These are phyloP conservation scores for Aspergillus sclerotioniger DNA, from an alignment of 495 filamentous ascomycete genomes.

Conservation along the genomic window DNA sequence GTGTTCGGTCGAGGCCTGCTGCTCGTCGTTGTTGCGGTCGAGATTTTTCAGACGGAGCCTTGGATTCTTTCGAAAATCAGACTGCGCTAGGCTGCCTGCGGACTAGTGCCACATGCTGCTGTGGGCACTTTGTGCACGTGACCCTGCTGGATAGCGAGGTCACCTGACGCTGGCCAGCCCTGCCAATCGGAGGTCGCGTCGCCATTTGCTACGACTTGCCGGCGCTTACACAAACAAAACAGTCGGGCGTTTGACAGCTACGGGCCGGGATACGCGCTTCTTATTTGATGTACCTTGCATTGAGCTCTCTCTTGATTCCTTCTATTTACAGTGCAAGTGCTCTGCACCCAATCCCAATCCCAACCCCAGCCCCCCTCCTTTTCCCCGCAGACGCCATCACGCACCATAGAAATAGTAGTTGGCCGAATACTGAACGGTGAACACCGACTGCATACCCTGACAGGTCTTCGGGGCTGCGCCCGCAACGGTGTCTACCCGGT, in stretches of 20 bases:
- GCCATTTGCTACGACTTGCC: background rate
- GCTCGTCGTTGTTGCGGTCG: constrained; percentile 45
- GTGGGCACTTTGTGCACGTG: constrained; percentile 29
- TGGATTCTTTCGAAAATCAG: constrained; percentile 50
- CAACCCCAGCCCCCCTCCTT: too few relatives aligned
- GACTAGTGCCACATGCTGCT: constrained; percentile 26
- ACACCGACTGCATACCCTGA: constrained; percentile 55
- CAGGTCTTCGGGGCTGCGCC: constrained; percentile 78
- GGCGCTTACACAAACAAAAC: constrained; percentile 6
- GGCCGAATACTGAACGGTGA: constrained; percentile 78
- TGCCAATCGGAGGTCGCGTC: constrained; percentile 19
- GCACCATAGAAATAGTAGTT: constrained; percentile 64
- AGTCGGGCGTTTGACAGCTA: background rate
- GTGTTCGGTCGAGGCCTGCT: constrained; percentile 38
- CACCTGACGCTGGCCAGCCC: constrained; percentile 35
- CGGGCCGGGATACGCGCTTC: background rate
- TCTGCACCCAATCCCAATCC: background rate
- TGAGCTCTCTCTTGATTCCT: background rate
- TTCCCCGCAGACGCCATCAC: constrained; percentile 14
- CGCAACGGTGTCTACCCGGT: constrained; percentile 82
- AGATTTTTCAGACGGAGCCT: constrained; percentile 44
- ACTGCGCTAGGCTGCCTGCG: constrained; percentile 30
- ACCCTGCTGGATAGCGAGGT: constrained; percentile 24
- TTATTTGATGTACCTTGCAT: background rate
- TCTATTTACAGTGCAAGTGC: constrained; percentile 17